A percentile compares a stretch with the other conserved stretches of the same genome.
Conservation (phyloP, 805 yeast genomes). For the Wickerhamomyces pijperi region DNA sequence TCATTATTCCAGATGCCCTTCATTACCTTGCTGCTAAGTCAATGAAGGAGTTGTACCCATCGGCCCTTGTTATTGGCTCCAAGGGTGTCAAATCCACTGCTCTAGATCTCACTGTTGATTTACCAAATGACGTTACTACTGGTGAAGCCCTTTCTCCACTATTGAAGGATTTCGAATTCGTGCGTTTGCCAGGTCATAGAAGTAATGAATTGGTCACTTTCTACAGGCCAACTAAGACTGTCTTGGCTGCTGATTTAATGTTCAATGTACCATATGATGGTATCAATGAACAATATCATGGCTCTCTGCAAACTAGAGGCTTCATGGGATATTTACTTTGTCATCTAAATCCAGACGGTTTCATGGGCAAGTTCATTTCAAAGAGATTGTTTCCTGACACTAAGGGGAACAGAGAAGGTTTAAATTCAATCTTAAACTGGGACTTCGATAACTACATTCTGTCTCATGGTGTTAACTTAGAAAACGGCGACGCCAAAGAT, state of each 20-base stretch:
- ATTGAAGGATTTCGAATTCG: conserved; percentile 39
- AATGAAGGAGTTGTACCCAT: conserved; percentile 39
- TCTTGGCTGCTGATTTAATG: conserved; percentile 50
- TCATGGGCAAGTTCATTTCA: conserved; percentile 23
- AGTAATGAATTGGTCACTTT: conserved; percentile 48
- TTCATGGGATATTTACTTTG: conserved; percentile 27
- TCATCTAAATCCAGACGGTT: conserved; percentile 29
- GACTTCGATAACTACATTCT: conserved; percentile 38
- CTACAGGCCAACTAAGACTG: conserved; percentile 34
- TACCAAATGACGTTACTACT: conserved; percentile 25
- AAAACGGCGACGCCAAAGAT: conserved; percentile 22
- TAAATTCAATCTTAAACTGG: conserved; percentile 21
- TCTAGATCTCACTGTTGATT: conserved; percentile 26
- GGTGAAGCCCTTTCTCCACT: conserved; percentile 25
- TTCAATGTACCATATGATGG: conserved; percentile 43
- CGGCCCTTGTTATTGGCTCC: conserved; percentile 42
- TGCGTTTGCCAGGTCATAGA: conserved; percentile 43
- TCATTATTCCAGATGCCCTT: conserved; percentile 51
- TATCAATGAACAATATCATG: conserved; percentile 40
- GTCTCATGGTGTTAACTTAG: conserved; percentile 52
- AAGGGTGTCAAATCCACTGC: conserved; percentile 21
- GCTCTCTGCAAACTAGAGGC: conserved; percentile 33
- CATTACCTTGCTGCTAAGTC: conserved; percentile 53
- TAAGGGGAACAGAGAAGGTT: conserved; percentile 8
- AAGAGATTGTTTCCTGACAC: conserved; percentile 14